Conservation (phyloP, 306 rosid genomes). For the cucumber (Cucumis sativus) region Cucumber_9930_V3 NC_026659.2:147501-148000, state of each 20-base stretch:
- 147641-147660: neutral
- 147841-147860: neutral
- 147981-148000: neutral
- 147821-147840: neutral
- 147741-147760: neutral
- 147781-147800: neutral
- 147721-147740: neutral
- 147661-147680: neutral
- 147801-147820: too few species aligned
- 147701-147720: neutral
- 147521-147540: too few species aligned
- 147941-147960: too few species aligned
- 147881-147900: neutral
- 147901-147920: neutral
- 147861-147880: neutral
- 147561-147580: too few species aligned
- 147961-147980: too few species aligned
- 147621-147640: neutral
- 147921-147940: neutral
- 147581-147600: too few species aligned
- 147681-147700: neutral
- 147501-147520: neutral
- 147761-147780: neutral
- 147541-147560: too few species aligned
- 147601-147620: neutral